phyloP scores from a whole-genome alignment of 169 alveolate species.

The Plasmodium knowlesi region DNA sequence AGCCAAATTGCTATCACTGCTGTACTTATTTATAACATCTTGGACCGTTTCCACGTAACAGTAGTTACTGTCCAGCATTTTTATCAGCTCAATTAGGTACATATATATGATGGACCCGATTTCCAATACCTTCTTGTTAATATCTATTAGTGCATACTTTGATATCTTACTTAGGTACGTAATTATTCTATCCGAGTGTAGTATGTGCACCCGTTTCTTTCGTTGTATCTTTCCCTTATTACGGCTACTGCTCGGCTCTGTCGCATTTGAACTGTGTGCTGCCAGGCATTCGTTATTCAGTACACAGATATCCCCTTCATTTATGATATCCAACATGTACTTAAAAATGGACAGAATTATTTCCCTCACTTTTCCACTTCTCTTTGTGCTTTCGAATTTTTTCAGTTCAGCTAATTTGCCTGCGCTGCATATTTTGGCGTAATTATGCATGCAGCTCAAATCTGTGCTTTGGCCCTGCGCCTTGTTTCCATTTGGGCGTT shows the following conservation, averaged over 20 bases:
- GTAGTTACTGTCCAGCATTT: conserved; percentile 10
- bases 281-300: background rate
- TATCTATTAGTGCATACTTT: conserved; percentile 50
- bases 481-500: background rate
- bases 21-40: conserved; percentile 48
- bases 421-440: background rate
- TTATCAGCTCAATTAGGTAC: conserved; percentile 43
- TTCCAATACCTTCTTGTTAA: conserved; percentile 52
- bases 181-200: conserved; percentile 28
- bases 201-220: conserved; percentile 16
- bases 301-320: conserved; percentile 26
- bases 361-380: conserved; percentile 50
- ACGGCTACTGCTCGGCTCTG: background rate
- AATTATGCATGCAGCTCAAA: background rate
- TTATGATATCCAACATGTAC: conserved; percentile 40
- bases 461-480: background rate
- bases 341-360: conserved; percentile 61
- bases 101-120: conserved; percentile 21
- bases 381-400: conserved; percentile 17
- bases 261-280: background rate
- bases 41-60: conserved; percentile 11
- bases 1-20: conserved; percentile 27
- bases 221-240: background rate
- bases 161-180: conserved; percentile 33
- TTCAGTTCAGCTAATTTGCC: conserved; percentile 32